A percentile compares a stretch with the other conserved stretches of the same genome.
These are phyloP conservation scores for Acmispon strigosus DNA, from an alignment of 306 rosid species.

Conservation along the genomic window DNA sequence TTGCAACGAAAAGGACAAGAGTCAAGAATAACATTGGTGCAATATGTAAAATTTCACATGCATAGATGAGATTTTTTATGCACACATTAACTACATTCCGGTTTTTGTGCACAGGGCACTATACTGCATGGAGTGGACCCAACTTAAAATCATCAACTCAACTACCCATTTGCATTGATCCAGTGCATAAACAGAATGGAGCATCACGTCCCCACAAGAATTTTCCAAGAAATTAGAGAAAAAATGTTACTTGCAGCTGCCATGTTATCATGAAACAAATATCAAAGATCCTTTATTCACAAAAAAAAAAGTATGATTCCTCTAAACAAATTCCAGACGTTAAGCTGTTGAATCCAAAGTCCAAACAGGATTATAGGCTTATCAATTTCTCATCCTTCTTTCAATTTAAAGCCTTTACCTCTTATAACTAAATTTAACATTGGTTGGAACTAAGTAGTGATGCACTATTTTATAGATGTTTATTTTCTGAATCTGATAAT, in stretches of 20 bases:
- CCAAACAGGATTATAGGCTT: too few relatives aligned
- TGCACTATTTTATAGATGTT: not conserved
- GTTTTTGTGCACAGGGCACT: not conserved
- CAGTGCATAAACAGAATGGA: not conserved
- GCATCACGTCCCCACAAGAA: not conserved
- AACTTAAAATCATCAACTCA: not conserved
- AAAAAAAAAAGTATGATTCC: not conserved
- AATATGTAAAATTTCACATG: not conserved
- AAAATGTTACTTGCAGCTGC: not conserved
- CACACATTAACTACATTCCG: not conserved
- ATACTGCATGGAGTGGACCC: not conserved
- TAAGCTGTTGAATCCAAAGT: too few relatives aligned
- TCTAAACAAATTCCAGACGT: too few relatives aligned
- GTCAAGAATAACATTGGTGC: not conserved
- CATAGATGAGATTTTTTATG: not conserved
- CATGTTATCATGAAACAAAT: not conserved
- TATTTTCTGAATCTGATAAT: not conserved
- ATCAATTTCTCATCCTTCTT: not conserved
- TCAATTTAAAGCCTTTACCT: not conserved
- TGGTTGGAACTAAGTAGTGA: not conserved
- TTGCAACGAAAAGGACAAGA: not conserved
- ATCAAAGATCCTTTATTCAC: not conserved
- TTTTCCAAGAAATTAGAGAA: not conserved
- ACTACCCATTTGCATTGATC: not conserved
- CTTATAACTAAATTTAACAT: not conserved